These are phyloP conservation scores for Cutaneotrichosporon spelunceum DNA, from an alignment of 1,284 basidiomycete genomes.

Conservation along the genomic window DNA sequence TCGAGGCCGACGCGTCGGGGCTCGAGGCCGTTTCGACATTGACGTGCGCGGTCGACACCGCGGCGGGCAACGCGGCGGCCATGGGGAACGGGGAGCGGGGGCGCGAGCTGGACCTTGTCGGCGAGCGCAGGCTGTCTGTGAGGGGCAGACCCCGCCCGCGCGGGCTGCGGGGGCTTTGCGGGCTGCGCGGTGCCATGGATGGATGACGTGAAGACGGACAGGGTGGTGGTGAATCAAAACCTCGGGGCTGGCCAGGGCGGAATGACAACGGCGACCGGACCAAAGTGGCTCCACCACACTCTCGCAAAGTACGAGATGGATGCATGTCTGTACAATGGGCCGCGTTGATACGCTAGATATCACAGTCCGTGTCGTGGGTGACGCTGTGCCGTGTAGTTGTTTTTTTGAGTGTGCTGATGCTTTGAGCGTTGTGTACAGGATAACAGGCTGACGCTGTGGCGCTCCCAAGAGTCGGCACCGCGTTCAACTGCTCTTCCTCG, in stretches of 20 bases:
- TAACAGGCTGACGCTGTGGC: no score
- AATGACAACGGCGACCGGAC: not conserved
- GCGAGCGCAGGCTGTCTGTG: not conserved
- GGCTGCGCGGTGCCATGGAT: conserved; percentile 7
- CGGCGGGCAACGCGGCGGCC: not conserved
- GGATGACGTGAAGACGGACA: not conserved
- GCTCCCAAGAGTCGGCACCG: no score
- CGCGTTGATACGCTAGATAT: no score
- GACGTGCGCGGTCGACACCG: not conserved
- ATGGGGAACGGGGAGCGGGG: conserved; percentile 4
- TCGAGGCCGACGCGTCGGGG: not conserved
- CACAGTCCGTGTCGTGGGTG: no score
- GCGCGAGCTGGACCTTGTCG: not conserved
- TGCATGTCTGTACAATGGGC: not conserved
- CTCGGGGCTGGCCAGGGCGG: not conserved
- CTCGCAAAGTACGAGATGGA: not conserved
- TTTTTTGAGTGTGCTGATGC: no score
- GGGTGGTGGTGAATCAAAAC: not conserved
- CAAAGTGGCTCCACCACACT: not conserved
- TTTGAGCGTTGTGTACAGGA: no score
- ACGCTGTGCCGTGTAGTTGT: no score
- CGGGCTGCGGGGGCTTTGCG: conserved; percentile 1
- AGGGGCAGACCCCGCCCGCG: not conserved
- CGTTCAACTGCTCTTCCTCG: no score
- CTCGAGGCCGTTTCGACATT: conserved; percentile 4